Evolutionary conservation across 2,329 filamentous ascomycete genomes (phyloP).

Genomic region (Ascosphaera aggregata): DNA sequence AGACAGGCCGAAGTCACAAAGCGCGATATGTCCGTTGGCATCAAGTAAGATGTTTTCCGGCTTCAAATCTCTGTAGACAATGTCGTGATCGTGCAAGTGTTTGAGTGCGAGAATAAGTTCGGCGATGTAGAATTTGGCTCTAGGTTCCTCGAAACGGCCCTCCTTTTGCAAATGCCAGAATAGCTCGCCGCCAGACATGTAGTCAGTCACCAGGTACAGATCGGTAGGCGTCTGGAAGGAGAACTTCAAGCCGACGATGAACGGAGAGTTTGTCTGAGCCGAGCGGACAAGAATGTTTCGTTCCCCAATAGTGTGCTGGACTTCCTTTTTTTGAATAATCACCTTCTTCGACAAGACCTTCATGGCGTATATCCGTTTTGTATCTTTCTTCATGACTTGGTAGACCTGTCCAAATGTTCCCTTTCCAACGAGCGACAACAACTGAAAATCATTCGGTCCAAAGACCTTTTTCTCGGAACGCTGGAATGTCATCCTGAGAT

Average conservation of each 20-base stretch:
- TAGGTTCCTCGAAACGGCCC: constrained; percentile 78
- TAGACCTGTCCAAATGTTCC: constrained; percentile 98
- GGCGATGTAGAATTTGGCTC: constrained; percentile 97
- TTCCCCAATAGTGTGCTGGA: constrained; percentile 90
- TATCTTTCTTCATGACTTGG: constrained; percentile 94
- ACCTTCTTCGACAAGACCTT: constrained; percentile 99
- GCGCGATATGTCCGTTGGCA: constrained; percentile 89
- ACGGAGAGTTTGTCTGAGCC: constrained; percentile 83
- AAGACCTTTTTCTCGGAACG: constrained; percentile 75
- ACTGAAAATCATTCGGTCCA: constrained; percentile 87
- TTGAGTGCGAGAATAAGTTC: constrained; percentile 89
- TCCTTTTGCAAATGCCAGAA: constrained; percentile 99
- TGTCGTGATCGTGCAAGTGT: constrained; percentile 89
- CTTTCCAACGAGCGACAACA: constrained; percentile 89
- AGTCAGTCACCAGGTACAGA: constrained; percentile 94
- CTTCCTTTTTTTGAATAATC: constrained; percentile 98
- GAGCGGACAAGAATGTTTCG: constrained; percentile 93
- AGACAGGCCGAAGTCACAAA: constrained; percentile 92
- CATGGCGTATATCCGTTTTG: constrained; percentile 92
- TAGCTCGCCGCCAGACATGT: constrained; percentile 95
- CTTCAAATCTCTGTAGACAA: constrained; percentile 93
- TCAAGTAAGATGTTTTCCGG: constrained; percentile 94
- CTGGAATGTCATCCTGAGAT: constrained; percentile 67
- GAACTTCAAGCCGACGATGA: constrained; percentile 95
- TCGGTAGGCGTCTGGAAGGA: constrained; percentile 96